Evolutionary conservation across 2,329 filamentous ascomycete species (phyloP).

Genomic region (Xylaria sp.): DNA sequence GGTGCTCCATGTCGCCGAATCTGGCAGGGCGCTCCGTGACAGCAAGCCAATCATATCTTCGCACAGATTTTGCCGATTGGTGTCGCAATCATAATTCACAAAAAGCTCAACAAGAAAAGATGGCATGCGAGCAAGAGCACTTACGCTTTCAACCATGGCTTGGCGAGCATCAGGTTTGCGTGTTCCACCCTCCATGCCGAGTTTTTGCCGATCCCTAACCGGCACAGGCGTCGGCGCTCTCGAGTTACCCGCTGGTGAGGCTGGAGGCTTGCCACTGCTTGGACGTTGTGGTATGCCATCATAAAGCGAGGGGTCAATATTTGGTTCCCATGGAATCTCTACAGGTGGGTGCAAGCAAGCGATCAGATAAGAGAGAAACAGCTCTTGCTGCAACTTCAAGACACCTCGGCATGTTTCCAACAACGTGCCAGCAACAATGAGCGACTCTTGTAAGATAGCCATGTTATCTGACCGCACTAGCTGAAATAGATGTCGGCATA

Average conservation of each 20-base stretch:
- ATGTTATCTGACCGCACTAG: conserved; percentile 96
- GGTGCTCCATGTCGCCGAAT: conserved; percentile 98
- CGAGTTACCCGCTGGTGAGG: conserved; percentile 77
- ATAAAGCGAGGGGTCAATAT: conserved; percentile 90
- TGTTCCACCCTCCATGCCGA: conserved; percentile 89
- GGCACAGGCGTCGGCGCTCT: conserved; percentile 87
- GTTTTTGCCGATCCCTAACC: conserved; percentile 88
- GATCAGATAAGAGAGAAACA: conserved; percentile 93
- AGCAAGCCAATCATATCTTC: conserved; percentile 94
- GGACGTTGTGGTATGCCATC: conserved; percentile 91
- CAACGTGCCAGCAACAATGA: conserved; percentile 89
- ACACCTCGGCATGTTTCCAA: conserved; percentile 89
- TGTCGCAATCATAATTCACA: conserved; percentile 97
- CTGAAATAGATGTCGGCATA: conserved; percentile 95
- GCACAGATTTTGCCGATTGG: conserved; percentile 88
- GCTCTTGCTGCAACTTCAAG: conserved; percentile 93
- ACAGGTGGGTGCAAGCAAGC: conserved; percentile 93
- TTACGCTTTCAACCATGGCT: conserved; percentile 97
- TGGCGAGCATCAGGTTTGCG: conserved; percentile 94
- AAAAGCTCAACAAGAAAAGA: conserved; percentile 95
- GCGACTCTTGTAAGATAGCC: conserved; percentile 88
- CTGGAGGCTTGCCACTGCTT: conserved; percentile 78
- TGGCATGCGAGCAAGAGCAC: conserved; percentile 88
- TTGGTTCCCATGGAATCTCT: conserved; percentile 87
- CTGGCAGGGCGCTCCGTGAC: conserved; percentile 91